Evolutionary conservation across 495 filamentous ascomycete species (phyloP).

Genomic region (Penicillium roqueforti): DNA sequence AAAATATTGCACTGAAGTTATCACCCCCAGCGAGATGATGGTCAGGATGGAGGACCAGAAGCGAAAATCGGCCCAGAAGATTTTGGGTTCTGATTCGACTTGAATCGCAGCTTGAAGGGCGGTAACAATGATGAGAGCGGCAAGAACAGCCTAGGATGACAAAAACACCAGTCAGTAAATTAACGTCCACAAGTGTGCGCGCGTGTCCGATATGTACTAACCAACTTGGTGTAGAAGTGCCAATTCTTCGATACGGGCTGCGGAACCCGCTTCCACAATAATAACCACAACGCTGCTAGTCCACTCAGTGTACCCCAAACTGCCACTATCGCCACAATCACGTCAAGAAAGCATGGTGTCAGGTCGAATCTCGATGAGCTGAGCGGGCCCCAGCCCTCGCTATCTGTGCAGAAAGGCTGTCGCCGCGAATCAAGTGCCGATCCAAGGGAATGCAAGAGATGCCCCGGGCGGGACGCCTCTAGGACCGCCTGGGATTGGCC

Average conservation of each 20-base stretch:
- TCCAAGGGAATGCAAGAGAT: constrained; percentile 28
- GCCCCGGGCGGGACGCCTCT: constrained; percentile 31
- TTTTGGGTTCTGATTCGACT: constrained; percentile 61
- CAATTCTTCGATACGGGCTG: constrained; percentile 74
- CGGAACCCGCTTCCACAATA: constrained; percentile 61
- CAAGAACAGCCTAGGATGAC: constrained; percentile 62
- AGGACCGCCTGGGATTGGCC: constrained; percentile 43
- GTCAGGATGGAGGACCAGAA: constrained; percentile 84
- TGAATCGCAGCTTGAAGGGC: constrained; percentile 73
- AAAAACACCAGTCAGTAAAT: constrained; percentile 21
- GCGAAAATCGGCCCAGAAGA: constrained; percentile 78
- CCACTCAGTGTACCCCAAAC: constrained; percentile 73
- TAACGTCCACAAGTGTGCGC: background rate
- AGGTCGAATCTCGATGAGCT: constrained; percentile 82
- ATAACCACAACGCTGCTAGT: constrained; percentile 67
- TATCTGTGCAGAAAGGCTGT: constrained; percentile 78
- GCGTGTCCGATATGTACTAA: constrained; percentile 38
- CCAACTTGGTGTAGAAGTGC: constrained; percentile 93
- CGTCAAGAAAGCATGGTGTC: constrained; percentile 93
- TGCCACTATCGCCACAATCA: constrained; percentile 73
- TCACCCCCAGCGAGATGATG: constrained; percentile 71
- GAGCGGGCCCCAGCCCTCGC: constrained; percentile 93
- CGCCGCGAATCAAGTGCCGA: constrained; percentile 30
- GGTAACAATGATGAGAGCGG: constrained; percentile 61
- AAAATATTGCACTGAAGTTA: constrained; percentile 83